Percentiles rank a stretch among this genome's conserved stretches.
Evolutionary conservation across 768 basidiomycete species (phyloP).

Genomic region (Pleurotus platypus): DNA sequence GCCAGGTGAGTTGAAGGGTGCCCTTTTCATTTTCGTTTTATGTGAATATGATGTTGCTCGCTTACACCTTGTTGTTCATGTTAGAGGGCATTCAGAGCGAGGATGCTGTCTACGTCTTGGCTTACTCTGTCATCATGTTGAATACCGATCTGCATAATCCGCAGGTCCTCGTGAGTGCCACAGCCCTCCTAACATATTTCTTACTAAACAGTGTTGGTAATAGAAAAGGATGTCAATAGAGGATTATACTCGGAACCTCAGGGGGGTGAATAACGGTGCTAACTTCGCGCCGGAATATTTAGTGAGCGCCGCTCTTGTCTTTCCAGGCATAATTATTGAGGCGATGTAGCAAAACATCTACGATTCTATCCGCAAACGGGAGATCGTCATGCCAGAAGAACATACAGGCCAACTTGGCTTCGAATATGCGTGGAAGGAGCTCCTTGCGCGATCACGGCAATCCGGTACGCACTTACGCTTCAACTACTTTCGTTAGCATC

Average conservation of each 20-base stretch:
- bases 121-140: constrained; percentile 96
- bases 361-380: constrained; percentile 89
- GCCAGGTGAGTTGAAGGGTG: constrained; percentile 56
- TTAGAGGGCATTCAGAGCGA: constrained; percentile 84
- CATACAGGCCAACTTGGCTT: constrained; percentile 96
- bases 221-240: constrained; percentile 97
- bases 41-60: background rate
- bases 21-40: background rate
- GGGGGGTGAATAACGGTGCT: constrained; percentile 84
- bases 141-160: constrained; percentile 98
- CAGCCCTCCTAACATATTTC: background rate
- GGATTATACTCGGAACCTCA: constrained; percentile 87
- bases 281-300: constrained; percentile 87
- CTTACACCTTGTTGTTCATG: background rate
- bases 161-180: constrained; percentile 69
- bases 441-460: constrained; percentile 76
- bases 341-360: constrained; percentile 74
- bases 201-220: background rate
- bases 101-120: constrained; percentile 91
- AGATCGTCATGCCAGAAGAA: constrained; percentile 97
- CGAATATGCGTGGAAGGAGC: constrained; percentile 98
- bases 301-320: constrained; percentile 29
- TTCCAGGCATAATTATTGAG: background rate
- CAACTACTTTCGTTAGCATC: no score
- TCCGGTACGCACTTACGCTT: constrained; percentile 48